Evolutionary conservation across 148 eudicot species (phyloP).

Genomic region (Agrostemma githago): DNA sequence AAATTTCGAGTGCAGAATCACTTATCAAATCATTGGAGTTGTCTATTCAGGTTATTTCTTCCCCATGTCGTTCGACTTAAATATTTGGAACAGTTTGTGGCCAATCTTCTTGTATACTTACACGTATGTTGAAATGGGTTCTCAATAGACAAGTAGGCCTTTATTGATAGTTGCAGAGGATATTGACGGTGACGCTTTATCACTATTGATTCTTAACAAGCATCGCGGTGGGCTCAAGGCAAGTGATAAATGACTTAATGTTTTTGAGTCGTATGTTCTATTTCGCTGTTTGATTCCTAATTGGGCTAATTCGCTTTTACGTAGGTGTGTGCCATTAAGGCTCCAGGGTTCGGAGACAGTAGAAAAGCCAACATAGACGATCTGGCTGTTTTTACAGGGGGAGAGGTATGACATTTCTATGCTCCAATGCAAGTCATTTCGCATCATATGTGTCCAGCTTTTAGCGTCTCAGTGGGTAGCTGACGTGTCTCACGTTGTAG

Average conservation of each 20-base stretch:
- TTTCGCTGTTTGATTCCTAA: constrained; percentile 11
- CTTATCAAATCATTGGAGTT: constrained; percentile 75
- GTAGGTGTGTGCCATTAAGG: constrained; percentile 95
- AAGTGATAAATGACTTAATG: constrained; percentile 4
- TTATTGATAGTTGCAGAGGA: constrained; percentile 90
- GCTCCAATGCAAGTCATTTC: neutral
- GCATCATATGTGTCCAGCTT: constrained; percentile 15
- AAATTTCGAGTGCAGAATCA: constrained; percentile 59
- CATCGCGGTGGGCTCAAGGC: constrained; percentile 89
- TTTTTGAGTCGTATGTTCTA: neutral
- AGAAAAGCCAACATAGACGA: constrained; percentile 87
- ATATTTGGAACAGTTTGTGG: constrained; percentile 11
- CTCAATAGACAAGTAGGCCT: constrained; percentile 53
- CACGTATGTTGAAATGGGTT: constrained; percentile 20
- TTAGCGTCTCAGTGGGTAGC: neutral
- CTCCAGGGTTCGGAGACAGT: constrained; percentile 97
- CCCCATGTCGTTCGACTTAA: neutral
- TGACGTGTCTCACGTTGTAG: constrained; percentile 32
- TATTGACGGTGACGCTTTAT: constrained; percentile 72
- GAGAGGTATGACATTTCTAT: constrained; percentile 54
- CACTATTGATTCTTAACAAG: constrained; percentile 81
- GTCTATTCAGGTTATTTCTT: constrained; percentile 60
- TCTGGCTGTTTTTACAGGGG: constrained; percentile 86
- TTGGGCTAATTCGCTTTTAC: constrained; percentile 3
- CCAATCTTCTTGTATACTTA: neutral